phyloP scores from a whole-genome alignment of 192 early-diverging fungal species.

The Umbelopsis sp. region DNA sequence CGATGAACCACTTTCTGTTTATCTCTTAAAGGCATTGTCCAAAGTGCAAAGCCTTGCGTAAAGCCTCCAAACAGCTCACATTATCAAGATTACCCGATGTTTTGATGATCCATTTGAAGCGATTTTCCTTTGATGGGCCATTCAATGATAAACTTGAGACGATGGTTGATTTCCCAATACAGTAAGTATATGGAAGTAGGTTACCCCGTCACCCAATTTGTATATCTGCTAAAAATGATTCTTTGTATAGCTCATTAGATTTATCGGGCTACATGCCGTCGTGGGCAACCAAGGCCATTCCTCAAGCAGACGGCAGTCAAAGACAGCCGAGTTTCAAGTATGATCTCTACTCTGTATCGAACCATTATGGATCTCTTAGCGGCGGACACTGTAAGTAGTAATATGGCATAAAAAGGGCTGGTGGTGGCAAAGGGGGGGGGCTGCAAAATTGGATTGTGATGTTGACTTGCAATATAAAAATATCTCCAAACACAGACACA shows the following conservation, averaged over 20 bases:
- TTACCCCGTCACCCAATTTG: neutral
- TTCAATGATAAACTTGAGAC: constrained; percentile 93
- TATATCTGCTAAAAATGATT: neutral
- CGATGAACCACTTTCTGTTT: neutral
- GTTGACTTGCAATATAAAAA: no score
- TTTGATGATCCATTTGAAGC: constrained; percentile 92
- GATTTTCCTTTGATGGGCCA: constrained; percentile 90
- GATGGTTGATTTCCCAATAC: constrained; percentile 81
- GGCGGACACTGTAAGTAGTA: constrained; percentile 65
- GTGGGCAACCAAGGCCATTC: constrained; percentile 1
- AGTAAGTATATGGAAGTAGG: constrained; percentile 24
- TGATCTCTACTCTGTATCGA: constrained; percentile 83
- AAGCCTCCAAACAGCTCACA: constrained; percentile 75
- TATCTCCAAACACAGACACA: constrained; percentile 43
- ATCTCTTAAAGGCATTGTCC: constrained; percentile 70
- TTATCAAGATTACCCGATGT: constrained; percentile 85
- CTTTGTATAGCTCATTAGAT: constrained; percentile 45
- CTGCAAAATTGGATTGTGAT: no score
- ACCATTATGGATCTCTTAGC: constrained; percentile 76
- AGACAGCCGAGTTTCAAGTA: constrained; percentile 44
- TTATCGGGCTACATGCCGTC: constrained; percentile 57
- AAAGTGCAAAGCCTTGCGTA: constrained; percentile 70
- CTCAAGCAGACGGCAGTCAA: neutral
- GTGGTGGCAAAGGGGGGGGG: no score
- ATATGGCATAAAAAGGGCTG: no score